These are phyloP conservation scores for Rubroboletus pulcherrimus DNA, from an alignment of 768 basidiomycete genomes.

Conservation along the genomic window DNA sequence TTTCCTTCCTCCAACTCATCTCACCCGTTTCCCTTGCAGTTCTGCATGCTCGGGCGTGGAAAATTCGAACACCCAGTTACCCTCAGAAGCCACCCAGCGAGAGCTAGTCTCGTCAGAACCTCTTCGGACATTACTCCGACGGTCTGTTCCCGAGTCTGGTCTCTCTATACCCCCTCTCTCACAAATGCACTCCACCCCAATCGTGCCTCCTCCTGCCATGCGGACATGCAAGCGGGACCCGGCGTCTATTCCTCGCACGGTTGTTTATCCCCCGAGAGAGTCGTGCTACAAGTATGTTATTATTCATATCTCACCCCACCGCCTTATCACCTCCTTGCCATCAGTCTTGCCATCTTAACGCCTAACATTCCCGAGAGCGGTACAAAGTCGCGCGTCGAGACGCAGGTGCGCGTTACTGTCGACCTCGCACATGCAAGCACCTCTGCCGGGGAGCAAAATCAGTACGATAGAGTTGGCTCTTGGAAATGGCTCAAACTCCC, in stretches of 20 bases:
- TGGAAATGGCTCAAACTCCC: constrained; percentile 89
- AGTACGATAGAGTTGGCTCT: constrained; percentile 79
- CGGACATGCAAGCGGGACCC: constrained; percentile 55
- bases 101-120: constrained; percentile 29
- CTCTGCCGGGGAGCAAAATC: constrained; percentile 54
- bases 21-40: constrained; percentile 7
- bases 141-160: constrained; percentile 25
- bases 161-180: constrained; percentile 34
- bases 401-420: constrained; percentile 82
- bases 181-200: constrained; percentile 51
- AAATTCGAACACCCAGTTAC: constrained; percentile 8
- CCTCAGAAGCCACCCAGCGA: constrained; percentile 34
- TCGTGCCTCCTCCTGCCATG: constrained; percentile 63
- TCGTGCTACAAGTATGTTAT: constrained; percentile 68
- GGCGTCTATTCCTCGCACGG: constrained; percentile 47
- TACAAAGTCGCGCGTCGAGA: constrained; percentile 92
- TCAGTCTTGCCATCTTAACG: constrained; percentile 75
- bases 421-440: constrained; percentile 68
- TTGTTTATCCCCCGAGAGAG: constrained; percentile 71
- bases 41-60: constrained; percentile 22
- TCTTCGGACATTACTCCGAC: constrained; percentile 32
- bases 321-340: constrained; percentile 15
- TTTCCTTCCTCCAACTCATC: constrained; percentile 1
- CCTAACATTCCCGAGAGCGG: constrained; percentile 80
- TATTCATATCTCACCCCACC: constrained; percentile 1